Evolutionary conservation across 257 asterid species (phyloP), one percentile per base, ranked within the genome.

Genomic region (Penstemon barbatus): DNA sequence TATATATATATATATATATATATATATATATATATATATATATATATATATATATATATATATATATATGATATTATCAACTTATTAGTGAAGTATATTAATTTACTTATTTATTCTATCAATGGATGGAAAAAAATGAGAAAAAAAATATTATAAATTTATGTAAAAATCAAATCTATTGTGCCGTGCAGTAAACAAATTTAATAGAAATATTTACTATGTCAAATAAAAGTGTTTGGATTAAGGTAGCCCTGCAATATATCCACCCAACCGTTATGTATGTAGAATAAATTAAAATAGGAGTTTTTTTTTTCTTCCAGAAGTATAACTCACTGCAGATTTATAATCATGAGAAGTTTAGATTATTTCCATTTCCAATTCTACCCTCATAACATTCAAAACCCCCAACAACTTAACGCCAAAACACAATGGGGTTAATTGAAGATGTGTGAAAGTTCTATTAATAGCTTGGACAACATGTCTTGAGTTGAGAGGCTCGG

Each of bases 401-500:
- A 11, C 33, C 8, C 33, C 33, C 33, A 25, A 4, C n/a, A 42
- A 10, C 3, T 7, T n/a, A 25, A 59, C 52, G 12, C 54, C 54
- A 4, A 9, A 15, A n/a, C 18, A 40, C 0, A 0, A 0, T 0
- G 48, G 15, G 77, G 87, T 75, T n/a, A 77, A 71, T 69, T 19
- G 12, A 49, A 9, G 5, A 19, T 5, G 13, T 15, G 38, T 18
- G 11, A 38, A 7, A 10, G 70, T 76, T 75, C 79, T 61, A 65
- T 36, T 56, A 67, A 42, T 73, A 80, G 82, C 98, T 92, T 90
- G 97, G 95, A 71, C 77, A 39, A 82, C 95, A 92, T 85, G 98
- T 51, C 7, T 18, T 38, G 5, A 50, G 8, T 5, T 37, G 51
- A 63, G 38, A 84, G 92, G 84, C 73, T 85, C 75, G 90, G 76